A percentile compares a stretch with the other conserved stretches of the same genome.
phyloP scores from a whole-genome alignment of 352 stramenopile genomes.

The Pythium coloratum region DNA sequence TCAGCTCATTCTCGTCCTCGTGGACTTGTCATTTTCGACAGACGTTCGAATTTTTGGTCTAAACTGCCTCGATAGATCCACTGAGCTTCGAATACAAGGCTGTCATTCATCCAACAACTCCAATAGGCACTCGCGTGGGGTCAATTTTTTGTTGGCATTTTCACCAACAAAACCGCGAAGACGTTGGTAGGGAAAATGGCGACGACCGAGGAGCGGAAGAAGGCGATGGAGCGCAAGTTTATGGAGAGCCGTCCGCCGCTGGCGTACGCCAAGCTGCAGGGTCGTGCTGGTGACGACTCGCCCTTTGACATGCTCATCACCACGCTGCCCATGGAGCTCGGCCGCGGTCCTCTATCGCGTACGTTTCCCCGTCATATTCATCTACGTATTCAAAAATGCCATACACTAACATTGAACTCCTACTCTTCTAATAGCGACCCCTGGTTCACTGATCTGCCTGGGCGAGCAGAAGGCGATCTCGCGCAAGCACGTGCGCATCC shows the following conservation, averaged over 20 bases:
- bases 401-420: background rate
- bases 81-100: background rate
- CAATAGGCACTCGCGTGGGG: background rate
- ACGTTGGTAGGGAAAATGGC: slow-evolving; percentile 20
- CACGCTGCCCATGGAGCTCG: slow-evolving; percentile 71
- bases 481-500: slow-evolving; percentile 69
- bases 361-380: background rate
- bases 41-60: background rate
- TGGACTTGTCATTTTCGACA: background rate
- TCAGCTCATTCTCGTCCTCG: too few species aligned
- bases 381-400: background rate
- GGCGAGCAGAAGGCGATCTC: slow-evolving; percentile 86
- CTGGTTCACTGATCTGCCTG: slow-evolving; percentile 54
- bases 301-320: slow-evolving; percentile 80
- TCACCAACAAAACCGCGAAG: background rate
- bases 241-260: slow-evolving; percentile 72
- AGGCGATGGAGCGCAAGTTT: slow-evolving; percentile 79
- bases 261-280: slow-evolving; percentile 77
- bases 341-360: slow-evolving; percentile 53
- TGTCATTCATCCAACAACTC: background rate
- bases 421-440: slow-evolving; percentile 25
- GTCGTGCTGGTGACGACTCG: slow-evolving; percentile 55
- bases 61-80: background rate
- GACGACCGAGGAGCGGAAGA: slow-evolving; percentile 64
- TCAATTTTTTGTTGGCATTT: background rate